Base-by-base conservation (phyloP, 345 rosid genomes). In the Turritis glabra region DNA sequence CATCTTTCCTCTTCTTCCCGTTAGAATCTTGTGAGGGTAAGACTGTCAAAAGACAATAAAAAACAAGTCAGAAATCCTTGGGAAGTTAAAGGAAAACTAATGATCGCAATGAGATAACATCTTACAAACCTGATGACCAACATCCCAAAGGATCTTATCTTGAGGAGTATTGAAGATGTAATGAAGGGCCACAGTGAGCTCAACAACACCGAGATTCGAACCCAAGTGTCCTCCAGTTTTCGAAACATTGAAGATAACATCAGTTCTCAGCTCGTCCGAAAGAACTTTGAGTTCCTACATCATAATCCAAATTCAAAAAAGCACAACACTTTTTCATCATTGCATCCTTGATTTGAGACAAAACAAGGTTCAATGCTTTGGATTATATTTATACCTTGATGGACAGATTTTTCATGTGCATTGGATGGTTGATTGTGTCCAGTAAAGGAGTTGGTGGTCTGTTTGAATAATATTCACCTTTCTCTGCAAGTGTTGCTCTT, bases 351-450 rank as follows among this genome's bases (percentile, higher is more conserved):
- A 2, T 30, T 19, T 25, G 40, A 61, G 46, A 10, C 43, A 59
- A 71, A 27, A 5, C 30, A 41, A 43, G 5, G 35, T 8, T 22
- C 46, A 35, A 21, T 0, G 52, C 1, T 13, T 29, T 26, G 52
- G 29, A 11, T 21, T 15, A 25, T 7, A 40, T 21, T 44, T 15
- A 13, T 76, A 91, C 97, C 87, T 76, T 80, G 27, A 67, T 71
- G 15, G 90, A 75, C 10, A 91, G 75, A 69, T 87, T 89, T 82
- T 91, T 89, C 95, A 89, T 86, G 63, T 91, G 95, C 71, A 76
- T 57, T 8, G 95, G 97, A 77, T 86, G 80, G 76, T 86, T 87
- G 70, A 91, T 54, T 3, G 92, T 86, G 73, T 89, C 95, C 58
- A 91, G 67, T 82, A 89, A 86, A 7, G 92, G 95, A 2, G 97